These are phyloP conservation scores for Mangifera indica DNA, from an alignment of 345 rosid genomes.

Conservation along the genomic window DNA sequence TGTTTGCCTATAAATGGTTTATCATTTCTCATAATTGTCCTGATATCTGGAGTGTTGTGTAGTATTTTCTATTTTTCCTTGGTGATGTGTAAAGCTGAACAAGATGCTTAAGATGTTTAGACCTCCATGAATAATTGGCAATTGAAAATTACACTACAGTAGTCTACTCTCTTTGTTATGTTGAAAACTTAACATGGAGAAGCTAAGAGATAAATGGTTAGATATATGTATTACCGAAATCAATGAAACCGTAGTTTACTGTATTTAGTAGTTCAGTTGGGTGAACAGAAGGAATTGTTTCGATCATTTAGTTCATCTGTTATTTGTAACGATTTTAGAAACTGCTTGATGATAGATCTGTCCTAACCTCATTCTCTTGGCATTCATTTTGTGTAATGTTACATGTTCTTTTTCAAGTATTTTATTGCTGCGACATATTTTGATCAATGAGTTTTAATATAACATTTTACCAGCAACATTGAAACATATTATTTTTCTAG, in stretches of 20 bases:
- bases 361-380: background rate
- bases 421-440: background rate
- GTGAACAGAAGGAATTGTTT: too few relatives aligned
- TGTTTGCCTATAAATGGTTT: background rate
- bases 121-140: background rate
- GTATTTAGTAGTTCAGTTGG: too few relatives aligned
- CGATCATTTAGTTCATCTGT: background rate
- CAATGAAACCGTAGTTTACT: too few relatives aligned
- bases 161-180: background rate
- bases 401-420: slow-evolving; percentile 4
- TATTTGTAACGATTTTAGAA: background rate
- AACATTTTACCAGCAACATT: background rate
- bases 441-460: background rate
- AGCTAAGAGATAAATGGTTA: too few relatives aligned
- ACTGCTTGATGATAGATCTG: background rate
- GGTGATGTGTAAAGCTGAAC: background rate
- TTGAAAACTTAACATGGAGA: background rate
- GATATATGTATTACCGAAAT: too few relatives aligned
- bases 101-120: background rate
- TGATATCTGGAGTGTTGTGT: background rate
- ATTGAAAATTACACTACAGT: background rate
- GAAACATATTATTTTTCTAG: background rate
- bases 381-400: too few relatives aligned
- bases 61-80: background rate
- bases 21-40: background rate